Evolutionary conservation across 805 yeast species (phyloP), one percentile per base, ranked within the genome.

Genomic region (Naumovozyma dairenensis): DNA sequence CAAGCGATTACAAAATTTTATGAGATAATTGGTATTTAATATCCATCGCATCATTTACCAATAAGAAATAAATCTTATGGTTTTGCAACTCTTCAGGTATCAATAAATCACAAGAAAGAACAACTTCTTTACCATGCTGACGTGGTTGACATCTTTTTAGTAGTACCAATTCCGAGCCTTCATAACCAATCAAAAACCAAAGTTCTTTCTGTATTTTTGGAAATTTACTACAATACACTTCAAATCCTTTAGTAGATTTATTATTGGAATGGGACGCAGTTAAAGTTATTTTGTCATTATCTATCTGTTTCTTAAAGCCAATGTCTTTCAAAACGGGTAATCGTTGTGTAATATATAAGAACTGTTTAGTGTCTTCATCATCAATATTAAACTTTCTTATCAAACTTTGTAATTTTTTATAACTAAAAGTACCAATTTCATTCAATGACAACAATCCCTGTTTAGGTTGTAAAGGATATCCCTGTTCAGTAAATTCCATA

Each of bases 141-240:
- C 54, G 64, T 2, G 92, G 92, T 17, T 81, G 77, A 4, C 85
- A 80, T 48, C 97, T 72, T 49, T 83, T 84, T 29, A 89, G 61
- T 27, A 79, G 65, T 25, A 70, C 57, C 18, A 89, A 52, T 47
- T 77, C 82, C 29, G 69, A 69, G 2, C 57, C 62, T 5, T 61
- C 57, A 18, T 59, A 58, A 40, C 76, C 74, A 31, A 89, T 71
- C 7, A 77, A 70, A 55, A 89, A 84, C 97, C 98, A 92, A 0
- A 93, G 75, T 53, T 92, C 97, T 49, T 85, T 78, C 58, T 92
- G 98, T 2, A 77, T 65, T 57, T 92, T 89, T 29, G 95, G 94
- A 61, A 83, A 92, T 46, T 72, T 73, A 2, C 93, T 89, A 37
- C 87, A 67, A 48, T 77, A 74, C 33, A 84, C 71, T 43, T 72